Conservation (phyloP, 352 stramenopile species). For the Pythium utonaiense region DNA sequence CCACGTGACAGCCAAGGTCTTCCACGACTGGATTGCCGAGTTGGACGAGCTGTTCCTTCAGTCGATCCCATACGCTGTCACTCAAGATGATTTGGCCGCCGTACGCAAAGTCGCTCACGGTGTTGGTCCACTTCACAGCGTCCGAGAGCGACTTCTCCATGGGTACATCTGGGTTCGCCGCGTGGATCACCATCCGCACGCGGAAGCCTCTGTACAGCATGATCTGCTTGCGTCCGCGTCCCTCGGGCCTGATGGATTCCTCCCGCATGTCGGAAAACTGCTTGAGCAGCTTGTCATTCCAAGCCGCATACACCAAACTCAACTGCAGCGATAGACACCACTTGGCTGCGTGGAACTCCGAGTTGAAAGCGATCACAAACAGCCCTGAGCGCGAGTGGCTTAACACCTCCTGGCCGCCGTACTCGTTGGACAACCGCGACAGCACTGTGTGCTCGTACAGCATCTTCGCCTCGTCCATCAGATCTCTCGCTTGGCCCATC, state of each 20-base stretch:
- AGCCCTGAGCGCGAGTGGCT: conserved; percentile 71
- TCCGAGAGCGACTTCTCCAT: conserved; percentile 63
- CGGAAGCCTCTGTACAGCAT: conserved; percentile 81
- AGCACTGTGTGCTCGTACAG: conserved; percentile 86
- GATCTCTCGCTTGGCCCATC: conserved; percentile 65
- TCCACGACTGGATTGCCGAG: conserved; percentile 86
- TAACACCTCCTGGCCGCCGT: conserved; percentile 76
- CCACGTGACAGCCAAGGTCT: conserved; percentile 71
- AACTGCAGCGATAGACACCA: conserved; percentile 85
- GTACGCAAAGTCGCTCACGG: conserved; percentile 77
- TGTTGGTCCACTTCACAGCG: conserved; percentile 83
- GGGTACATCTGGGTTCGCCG: conserved; percentile 46
- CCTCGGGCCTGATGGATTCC: conserved; percentile 30
- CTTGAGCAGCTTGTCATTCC: conserved; percentile 86
- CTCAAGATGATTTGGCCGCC: conserved; percentile 84
- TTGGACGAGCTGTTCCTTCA: conserved; percentile 86
- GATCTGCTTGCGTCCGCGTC: conserved; percentile 60
- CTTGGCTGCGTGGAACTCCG: conserved; percentile 84
- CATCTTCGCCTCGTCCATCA: conserved; percentile 85
- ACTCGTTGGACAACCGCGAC: conserved; percentile 77
- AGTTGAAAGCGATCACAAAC: conserved; percentile 82
- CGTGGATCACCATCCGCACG: conserved; percentile 86
- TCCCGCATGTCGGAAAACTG: conserved; percentile 83
- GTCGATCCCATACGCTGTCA: conserved; percentile 80
- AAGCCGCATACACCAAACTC: conserved; percentile 80